Evolutionary conservation across 805 yeast genomes (phyloP).

Genomic region (Myxozyma neglecta): DNA sequence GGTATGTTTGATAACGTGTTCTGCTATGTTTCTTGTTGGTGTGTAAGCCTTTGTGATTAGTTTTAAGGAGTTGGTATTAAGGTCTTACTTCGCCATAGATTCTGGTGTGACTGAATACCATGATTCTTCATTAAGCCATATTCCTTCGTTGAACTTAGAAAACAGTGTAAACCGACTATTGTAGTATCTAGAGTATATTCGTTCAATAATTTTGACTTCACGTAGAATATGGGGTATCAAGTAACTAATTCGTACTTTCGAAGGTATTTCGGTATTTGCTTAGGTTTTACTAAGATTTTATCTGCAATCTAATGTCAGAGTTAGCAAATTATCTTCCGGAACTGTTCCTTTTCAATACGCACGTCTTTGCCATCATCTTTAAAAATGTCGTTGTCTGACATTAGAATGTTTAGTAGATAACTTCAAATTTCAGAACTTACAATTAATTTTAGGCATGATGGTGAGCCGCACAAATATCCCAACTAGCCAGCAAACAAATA

Average conservation of each 20-base stretch:
- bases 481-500: too few species aligned
- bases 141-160: slow-evolving; percentile 60
- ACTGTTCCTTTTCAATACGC: background rate
- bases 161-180: slow-evolving; percentile 56
- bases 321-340: background rate
- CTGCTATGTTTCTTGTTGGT: slow-evolving; percentile 34
- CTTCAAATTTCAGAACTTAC: too few species aligned
- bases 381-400: too few species aligned
- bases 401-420: too few species aligned
- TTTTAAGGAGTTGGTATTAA: background rate
- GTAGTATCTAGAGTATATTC: slow-evolving; percentile 46
- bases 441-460: too few species aligned
- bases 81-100: slow-evolving; percentile 56
- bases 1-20: slow-evolving; percentile 1
- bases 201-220: background rate
- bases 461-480: too few species aligned
- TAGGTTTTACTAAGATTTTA: background rate
- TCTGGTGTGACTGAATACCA: slow-evolving; percentile 90
- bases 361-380: background rate
- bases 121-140: slow-evolving; percentile 66
- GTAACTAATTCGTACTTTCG: background rate
- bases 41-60: background rate
- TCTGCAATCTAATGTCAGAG: background rate
- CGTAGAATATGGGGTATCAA: too few species aligned
- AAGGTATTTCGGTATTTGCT: background rate